Evolutionary conservation across 2,329 filamentous ascomycete genomes (phyloP).

Genomic region (Lasiodiplodia sp.): DNA sequence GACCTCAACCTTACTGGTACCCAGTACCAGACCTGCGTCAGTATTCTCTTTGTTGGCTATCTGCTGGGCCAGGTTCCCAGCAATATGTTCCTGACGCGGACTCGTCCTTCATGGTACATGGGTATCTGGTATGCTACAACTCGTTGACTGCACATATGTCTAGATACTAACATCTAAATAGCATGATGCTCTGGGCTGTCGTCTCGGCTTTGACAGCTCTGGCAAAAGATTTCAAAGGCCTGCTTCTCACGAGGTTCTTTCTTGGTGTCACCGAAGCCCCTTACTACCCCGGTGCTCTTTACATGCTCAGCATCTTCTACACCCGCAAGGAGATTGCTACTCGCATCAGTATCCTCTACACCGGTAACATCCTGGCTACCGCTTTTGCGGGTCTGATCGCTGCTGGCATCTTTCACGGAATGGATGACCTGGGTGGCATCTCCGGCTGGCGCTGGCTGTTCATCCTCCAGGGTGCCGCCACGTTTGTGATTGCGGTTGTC

Average conservation of each 20-base stretch:
- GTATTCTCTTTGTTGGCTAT: conserved; percentile 36
- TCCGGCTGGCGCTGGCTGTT: conserved; percentile 47
- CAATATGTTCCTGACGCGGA: conserved; percentile 27
- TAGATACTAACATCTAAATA: conserved; percentile 40
- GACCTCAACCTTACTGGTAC: conserved; percentile 42
- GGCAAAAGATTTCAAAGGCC: conserved; percentile 53
- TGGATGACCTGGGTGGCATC: conserved; percentile 41
- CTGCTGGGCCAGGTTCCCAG: conserved; percentile 32
- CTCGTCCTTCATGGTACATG: conserved; percentile 32
- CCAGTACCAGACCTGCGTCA: conserved; percentile 44
- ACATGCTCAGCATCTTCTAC: conserved; percentile 61
- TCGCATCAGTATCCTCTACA: conserved; percentile 60
- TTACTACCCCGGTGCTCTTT: conserved; percentile 51
- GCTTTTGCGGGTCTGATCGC: conserved; percentile 63
- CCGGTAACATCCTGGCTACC: conserved; percentile 57
- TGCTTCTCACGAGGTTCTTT: conserved; percentile 43
- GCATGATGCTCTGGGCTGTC: conserved; percentile 59
- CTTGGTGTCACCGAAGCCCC: conserved; percentile 25
- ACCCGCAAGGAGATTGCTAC: conserved; percentile 60
- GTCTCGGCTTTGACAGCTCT: conserved; percentile 60
- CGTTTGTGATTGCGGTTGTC: conserved; percentile 42
- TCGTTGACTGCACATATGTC: conserved; percentile 19
- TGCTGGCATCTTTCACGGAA: conserved; percentile 57
- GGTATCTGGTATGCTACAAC: conserved; percentile 16
- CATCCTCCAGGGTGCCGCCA: conserved; percentile 42